Conservation (phyloP, 306 rosid species). For the Vachellia pachyceras region DNA sequence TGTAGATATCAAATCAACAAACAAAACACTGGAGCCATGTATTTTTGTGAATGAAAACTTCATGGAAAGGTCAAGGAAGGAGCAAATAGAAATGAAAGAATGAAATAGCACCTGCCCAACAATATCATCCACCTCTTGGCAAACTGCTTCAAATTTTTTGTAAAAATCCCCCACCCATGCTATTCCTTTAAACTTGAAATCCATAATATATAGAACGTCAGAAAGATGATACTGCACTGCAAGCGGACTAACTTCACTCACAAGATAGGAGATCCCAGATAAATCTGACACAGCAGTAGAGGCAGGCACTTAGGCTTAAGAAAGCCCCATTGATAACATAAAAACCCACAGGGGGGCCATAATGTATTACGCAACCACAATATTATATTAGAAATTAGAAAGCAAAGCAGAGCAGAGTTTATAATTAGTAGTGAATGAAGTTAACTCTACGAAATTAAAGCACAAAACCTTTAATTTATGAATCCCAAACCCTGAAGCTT, state of each 20-base stretch:
- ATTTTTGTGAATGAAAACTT: not conserved
- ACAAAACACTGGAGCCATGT: not conserved
- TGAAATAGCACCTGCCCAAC: constrained; percentile 64
- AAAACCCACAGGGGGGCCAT: too few species aligned
- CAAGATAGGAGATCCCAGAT: constrained; percentile 20
- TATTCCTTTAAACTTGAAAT: constrained; percentile 55
- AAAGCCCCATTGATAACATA: not conserved
- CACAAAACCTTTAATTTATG: not conserved
- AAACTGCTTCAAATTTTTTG: constrained; percentile 82
- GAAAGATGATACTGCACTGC: constrained; percentile 3
- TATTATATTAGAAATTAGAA: not conserved
- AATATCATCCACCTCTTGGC: constrained; percentile 80
- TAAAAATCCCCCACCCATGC: constrained; percentile 78
- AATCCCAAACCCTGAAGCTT: constrained; percentile 15
- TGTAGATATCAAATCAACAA: constrained; percentile 14
- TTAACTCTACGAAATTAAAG: constrained; percentile 22
- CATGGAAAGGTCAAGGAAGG: not conserved
- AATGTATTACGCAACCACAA: not conserved
- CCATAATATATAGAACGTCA: constrained; percentile 51
- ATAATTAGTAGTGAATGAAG: not conserved
- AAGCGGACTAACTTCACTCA: constrained; percentile 38
- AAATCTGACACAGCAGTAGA: constrained; percentile 35
- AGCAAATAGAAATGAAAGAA: constrained; percentile 6
- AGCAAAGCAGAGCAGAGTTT: not conserved
- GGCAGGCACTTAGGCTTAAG: constrained; percentile 9